A percentile compares a stretch with the other conserved stretches of the same genome.
Evolutionary conservation across 192 early-diverging fungal species (phyloP).

Genomic region (Umbelopsis isabellina): DNA sequence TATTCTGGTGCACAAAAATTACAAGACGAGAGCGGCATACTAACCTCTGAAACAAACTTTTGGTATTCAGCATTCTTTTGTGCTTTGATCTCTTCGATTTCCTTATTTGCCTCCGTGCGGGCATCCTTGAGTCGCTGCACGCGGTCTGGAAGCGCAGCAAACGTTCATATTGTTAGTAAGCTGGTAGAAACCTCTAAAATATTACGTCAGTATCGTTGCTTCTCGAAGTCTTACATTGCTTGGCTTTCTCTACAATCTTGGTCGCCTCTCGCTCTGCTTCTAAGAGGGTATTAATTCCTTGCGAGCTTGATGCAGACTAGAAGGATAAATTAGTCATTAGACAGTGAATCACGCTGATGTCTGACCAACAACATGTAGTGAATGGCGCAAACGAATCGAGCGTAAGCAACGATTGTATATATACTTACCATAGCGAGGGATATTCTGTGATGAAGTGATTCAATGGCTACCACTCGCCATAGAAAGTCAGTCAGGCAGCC

Average conservation of each 20-base stretch:
- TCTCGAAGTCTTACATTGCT: slow-evolving; percentile 69
- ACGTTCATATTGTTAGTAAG: background rate
- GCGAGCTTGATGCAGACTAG: slow-evolving; percentile 64
- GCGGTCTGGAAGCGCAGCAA: slow-evolving; percentile 63
- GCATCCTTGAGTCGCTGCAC: slow-evolving; percentile 93
- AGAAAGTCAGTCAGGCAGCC: too few relatives aligned
- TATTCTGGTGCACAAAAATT: background rate
- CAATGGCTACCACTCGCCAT: too few relatives aligned
- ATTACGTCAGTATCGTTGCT: background rate
- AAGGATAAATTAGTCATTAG: background rate
- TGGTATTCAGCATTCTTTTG: slow-evolving; percentile 84
- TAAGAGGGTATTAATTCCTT: slow-evolving; percentile 94
- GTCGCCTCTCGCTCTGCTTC: slow-evolving; percentile 97
- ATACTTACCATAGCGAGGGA: too few relatives aligned
- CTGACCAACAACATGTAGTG: too few relatives aligned
- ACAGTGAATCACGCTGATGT: too few relatives aligned
- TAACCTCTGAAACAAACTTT: slow-evolving; percentile 71
- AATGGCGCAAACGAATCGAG: too few relatives aligned
- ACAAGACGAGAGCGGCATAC: background rate
- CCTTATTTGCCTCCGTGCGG: slow-evolving; percentile 90
- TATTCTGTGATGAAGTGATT: too few relatives aligned
- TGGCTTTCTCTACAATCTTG: slow-evolving; percentile 89
- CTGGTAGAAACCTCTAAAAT: background rate
- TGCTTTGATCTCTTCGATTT: slow-evolving; percentile 84
- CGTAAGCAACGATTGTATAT: too few relatives aligned